phyloP scores from a whole-genome alignment of 2,329 filamentous ascomycete genomes.

The Cercospora berteroae region DNA sequence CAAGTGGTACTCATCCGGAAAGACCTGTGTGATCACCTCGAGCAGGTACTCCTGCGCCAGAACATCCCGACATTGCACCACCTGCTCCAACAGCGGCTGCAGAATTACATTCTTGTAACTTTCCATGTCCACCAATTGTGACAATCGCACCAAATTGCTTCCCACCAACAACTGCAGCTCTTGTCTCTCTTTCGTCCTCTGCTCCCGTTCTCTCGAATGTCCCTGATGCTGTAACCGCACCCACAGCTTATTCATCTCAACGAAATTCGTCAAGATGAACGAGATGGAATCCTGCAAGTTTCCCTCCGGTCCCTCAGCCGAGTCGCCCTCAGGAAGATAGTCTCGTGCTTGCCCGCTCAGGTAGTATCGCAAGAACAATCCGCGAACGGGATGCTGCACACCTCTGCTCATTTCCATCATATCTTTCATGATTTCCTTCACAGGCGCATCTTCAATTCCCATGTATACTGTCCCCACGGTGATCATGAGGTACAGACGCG shows the following conservation, averaged over 20 bases:
- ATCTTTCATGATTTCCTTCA: conserved; percentile 99
- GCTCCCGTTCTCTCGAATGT: conserved; percentile 89
- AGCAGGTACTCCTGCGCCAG: conserved; percentile 95
- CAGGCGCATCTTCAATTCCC: conserved; percentile 94
- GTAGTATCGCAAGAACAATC: conserved; percentile 93
- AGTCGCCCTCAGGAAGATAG: conserved; percentile 69
- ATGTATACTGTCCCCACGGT: conserved; percentile 99
- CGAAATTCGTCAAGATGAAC: conserved; percentile 97
- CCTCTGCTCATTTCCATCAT: conserved; percentile 99
- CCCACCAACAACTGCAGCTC: conserved; percentile 94
- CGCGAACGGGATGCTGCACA: conserved; percentile 93
- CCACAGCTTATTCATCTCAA: conserved; percentile 99
- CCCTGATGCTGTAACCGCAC: conserved; percentile 96
- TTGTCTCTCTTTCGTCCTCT: conserved; percentile 88
- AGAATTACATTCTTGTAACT: conserved; percentile 90
- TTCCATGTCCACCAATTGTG: conserved; percentile 91
- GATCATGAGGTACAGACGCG: conserved; percentile 96
- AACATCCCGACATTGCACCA: conserved; percentile 96
- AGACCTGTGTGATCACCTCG: conserved; percentile 98
- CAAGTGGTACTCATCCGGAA: conserved; percentile 96
- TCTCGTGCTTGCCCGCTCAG: conserved; percentile 92
- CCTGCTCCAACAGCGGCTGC: conserved; percentile 86
- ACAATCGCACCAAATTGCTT: conserved; percentile 91
- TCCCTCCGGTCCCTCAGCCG: conserved; percentile 86
- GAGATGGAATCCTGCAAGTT: conserved; percentile 97